Evolutionary conservation across 805 yeast species (phyloP), one percentile per base, ranked within the genome.

Genomic region (Priceomyces carsonii): DNA sequence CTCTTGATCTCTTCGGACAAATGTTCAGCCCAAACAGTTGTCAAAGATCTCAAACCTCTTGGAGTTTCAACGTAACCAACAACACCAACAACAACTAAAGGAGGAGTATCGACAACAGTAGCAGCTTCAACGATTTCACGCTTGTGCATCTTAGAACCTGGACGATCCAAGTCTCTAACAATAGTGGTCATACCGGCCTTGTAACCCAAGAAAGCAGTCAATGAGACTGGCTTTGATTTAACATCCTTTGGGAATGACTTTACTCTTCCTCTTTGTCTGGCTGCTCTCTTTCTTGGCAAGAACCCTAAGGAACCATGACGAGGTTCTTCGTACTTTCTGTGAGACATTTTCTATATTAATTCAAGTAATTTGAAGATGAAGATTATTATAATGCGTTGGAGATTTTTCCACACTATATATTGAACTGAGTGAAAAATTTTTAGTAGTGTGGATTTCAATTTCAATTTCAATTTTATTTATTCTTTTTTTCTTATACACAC

Each of bases 131-230:
- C 99, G 61, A 93, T 82, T 81, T 93, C 99, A 78, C 98, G 95
- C 95, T 93, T 93, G 96, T 93, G 97, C 96, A 91, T 89, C 83
- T 93, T 93, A 71, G 99, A 93, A 73, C 99, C 99, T 78, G 99
- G 99, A 80, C 98, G 86, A 91, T 93, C 97, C 71, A 93, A 85
- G 79, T 93, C 99, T 81, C 99, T 90, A 69, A 93, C 99, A 63
- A 89, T 88, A 77, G 99, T 93, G 77, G 99, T 83, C 99, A 93
- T 93, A 88, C 99, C 99, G 61, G 99, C 99, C 83, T 77, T 77
- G 96, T 93, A 93, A 79, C 99, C 99, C 63, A 93, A 83, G 95
- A 91, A 93, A 59, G 99, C 97, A 61, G 99, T 93, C 75, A 93
- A 80, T 72, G 95, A 95, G 61, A 90, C 96, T 63, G 98, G 95